Evolutionary conservation across 805 yeast species (phyloP), one percentile per base, ranked within the genome.

Genomic region (Candida patagonica): DNA sequence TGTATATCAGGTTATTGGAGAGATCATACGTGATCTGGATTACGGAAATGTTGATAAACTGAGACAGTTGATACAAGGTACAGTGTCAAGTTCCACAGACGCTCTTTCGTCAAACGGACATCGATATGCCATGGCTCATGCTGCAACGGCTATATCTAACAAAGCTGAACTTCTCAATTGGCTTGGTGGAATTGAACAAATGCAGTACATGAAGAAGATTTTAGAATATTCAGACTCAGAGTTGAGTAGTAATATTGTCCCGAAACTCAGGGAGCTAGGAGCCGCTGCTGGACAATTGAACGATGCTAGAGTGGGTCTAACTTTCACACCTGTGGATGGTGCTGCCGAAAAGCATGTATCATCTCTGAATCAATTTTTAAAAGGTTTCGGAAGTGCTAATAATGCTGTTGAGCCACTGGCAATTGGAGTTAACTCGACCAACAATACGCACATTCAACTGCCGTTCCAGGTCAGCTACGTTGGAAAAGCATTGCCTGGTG

Each of bases 391-490:
- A 24, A 35, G 30, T n/a, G n/a, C 42, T n/a, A 24, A 17, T 2
- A 4, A 16, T 6, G 39, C 23, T 17, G 38, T 24, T 26, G 29
- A 15, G 12, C 16, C 25, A 26, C 30, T 25, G 1, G 27, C 37
- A 19, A 22, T 37, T 23, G 32, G 19, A 7, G 34, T 30, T n/a
- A 22, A 20, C 12, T 26, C 26, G 40, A 42, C 35, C 6, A 4
- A 42, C 4, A 63, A 73, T 26, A 70, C 77, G 0, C 67, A 74
- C 46, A 68, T 87, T 39, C 67, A 76, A 44, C 67, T 89, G 45
- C 96, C 96, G 17, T 85, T 82, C 62, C 96, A 86, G 54, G 94
- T 89, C 3, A 79, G 84, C 34, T 89, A 86, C 54, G 71, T 92
- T 0, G 80, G 95, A 0, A 63, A 74, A 17, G 79, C 84, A 0